Conservation (phyloP, 140 eudicot genomes). For the Erigeron philadelphicus region DNA sequence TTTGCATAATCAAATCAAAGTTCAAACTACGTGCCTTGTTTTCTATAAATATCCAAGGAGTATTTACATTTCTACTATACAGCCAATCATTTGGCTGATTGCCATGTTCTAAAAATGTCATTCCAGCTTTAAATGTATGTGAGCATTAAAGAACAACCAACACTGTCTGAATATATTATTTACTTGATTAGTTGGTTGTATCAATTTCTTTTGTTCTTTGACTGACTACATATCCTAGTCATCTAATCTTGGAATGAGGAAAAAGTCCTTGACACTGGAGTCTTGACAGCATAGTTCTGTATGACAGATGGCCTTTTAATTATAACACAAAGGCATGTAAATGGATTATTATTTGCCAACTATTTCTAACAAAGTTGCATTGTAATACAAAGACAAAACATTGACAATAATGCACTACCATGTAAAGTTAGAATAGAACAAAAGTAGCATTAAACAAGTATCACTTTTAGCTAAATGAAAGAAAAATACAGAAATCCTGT, state of each 20-base stretch:
- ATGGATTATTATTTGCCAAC: background rate
- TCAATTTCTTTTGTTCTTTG: background rate
- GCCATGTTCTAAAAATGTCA: background rate
- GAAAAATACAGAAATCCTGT: constrained; percentile 8
- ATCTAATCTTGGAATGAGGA: background rate
- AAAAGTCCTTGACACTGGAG: background rate
- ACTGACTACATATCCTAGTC: constrained; percentile 7
- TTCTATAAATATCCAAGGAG: constrained; percentile 1
- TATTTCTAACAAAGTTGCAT: constrained; percentile 1
- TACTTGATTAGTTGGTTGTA: background rate
- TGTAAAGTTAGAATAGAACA: constrained; percentile 6
- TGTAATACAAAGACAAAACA: constrained; percentile 3
- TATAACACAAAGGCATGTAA: constrained; percentile 2
- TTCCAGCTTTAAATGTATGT: background rate
- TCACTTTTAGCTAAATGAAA: constrained; percentile 10
- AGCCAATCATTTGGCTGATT: background rate
- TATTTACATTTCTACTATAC: background rate
- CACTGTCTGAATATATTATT: too few species aligned
- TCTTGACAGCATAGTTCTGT: constrained; percentile 4
- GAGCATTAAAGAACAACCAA: background rate
- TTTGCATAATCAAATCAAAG: background rate
- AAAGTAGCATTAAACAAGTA: constrained; percentile 16
- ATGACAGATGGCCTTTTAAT: constrained; percentile 1
- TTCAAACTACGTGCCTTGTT: background rate
- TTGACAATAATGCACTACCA: background rate